Base-by-base conservation (phyloP, 2,329 filamentous ascomycete species). In the Alternaria novae-zelandiae region DNA sequence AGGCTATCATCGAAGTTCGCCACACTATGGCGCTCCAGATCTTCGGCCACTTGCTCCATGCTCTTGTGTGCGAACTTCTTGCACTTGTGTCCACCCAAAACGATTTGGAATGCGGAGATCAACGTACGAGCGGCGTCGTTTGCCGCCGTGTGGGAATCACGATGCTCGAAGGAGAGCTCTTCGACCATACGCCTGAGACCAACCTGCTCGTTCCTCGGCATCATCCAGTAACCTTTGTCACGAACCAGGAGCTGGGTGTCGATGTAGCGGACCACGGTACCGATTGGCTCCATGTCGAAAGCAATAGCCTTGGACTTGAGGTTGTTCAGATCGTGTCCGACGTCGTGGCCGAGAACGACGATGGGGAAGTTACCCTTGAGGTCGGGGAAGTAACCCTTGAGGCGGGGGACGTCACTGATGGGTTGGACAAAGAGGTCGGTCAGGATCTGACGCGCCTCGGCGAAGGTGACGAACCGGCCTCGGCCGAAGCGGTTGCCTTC, bases 241-340 rank as follows among this genome's bases (percentile, higher is more conserved):
- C 61, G 51, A 6, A 64, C 69, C 6, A 76, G 55, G 2, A 61
- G 32, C 30, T 77, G 74, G 5, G 73, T 76, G 50, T 76, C 75
- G 23, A 76, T 60, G 9, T 59, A 54, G 10, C 66, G 63, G 0
- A 76, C 65, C 2, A 74, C 49, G 1, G 65, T 72, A 10, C 54
- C 50, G 2, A 64, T 41, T 2, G 21, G 26, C 0, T 62, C 50
- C 4, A 69, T 57, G 13, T 72, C 61, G 23, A 71, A 74, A 4
- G 50, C 57, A 2, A 73, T 56, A 0, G 67, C 60, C 17, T 65
- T 61, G 15, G 61, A 58, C 17, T 67, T 66, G 1, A 71, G 36
- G n/a, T 73, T 73, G 13, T 67, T 59, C 8, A 58, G 45, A 36
- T 76, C 73, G 13, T 73, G 66, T 3, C 44, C 28, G 2, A 74